These are phyloP conservation scores for Phaeoacremonium minimum DNA, from an alignment of 2,329 filamentous ascomycete species.

Conservation along the genomic window DNA sequence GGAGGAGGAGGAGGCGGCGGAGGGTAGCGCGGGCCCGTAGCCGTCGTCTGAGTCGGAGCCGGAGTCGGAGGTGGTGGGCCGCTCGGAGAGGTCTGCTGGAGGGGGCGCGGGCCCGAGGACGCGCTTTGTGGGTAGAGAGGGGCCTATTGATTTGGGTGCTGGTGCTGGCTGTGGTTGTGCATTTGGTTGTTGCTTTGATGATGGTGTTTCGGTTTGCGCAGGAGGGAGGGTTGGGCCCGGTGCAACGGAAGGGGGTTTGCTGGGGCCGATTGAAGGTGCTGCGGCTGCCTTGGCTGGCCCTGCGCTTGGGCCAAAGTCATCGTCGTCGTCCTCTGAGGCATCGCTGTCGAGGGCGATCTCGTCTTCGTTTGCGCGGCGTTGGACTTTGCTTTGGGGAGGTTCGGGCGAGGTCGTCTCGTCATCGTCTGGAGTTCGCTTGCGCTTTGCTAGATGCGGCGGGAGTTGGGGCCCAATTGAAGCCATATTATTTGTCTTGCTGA, in stretches of 20 bases:
- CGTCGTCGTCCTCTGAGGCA: constrained; percentile 36
- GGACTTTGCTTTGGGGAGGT: constrained; percentile 41
- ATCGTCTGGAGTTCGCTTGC: constrained; percentile 50
- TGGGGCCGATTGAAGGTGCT: constrained; percentile 19
- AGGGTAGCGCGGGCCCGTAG: constrained; percentile 57
- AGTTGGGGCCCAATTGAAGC: constrained; percentile 66
- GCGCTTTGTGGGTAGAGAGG: constrained; percentile 19
- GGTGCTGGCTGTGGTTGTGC: constrained; percentile 17
- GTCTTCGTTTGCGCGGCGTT: constrained; percentile 43
- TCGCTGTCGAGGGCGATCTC: constrained; percentile 42
- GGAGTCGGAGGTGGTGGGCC: constrained; percentile 20
- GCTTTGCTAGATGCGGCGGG: constrained; percentile 62
- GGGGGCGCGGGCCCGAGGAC: constrained; percentile 38
- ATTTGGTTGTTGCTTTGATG: constrained; percentile 27
- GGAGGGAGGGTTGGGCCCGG: no score
- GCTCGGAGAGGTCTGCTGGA: constrained; percentile 32
- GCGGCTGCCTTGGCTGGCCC: neutral
- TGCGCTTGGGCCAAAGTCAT: constrained; percentile 34
- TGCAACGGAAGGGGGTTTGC: constrained; percentile 12
- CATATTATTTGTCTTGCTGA: no score
- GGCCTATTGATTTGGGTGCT: constrained; percentile 16
- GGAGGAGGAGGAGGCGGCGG: constrained; percentile 31
- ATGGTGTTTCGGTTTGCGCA: constrained; percentile 29
- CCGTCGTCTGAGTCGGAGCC: constrained; percentile 43
- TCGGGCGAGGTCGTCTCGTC: constrained; percentile 25